Percentiles rank a stretch among this genome's conserved stretches.
Evolutionary conservation across 257 asterid genomes (phyloP).

Genomic region (Pogostemon cablin): DNA sequence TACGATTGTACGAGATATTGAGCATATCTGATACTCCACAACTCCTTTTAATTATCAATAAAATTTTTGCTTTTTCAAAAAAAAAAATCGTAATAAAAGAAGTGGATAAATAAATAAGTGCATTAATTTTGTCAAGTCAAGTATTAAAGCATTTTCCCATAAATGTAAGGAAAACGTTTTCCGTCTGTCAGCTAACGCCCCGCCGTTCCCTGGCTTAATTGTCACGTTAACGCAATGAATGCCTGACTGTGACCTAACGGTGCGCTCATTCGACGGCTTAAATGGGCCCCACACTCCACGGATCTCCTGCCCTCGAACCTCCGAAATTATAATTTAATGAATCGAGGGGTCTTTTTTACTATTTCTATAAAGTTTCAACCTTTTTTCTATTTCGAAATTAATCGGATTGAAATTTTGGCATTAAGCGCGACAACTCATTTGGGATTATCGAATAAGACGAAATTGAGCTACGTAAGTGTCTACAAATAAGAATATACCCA

Average conservation of each 20-base stretch:
- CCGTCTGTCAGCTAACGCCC: constrained; percentile 46
- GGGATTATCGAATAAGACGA: constrained; percentile 34
- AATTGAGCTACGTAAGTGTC: constrained; percentile 20
- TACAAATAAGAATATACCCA: not conserved
- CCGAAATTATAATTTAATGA: constrained; percentile 35
- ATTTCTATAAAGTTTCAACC: constrained; percentile 10
- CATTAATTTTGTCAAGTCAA: not conserved
- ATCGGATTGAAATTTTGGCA: constrained; percentile 35
- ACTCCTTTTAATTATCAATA: no score
- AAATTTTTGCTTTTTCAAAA: no score
- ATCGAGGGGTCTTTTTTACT: constrained; percentile 32
- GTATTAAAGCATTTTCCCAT: constrained; percentile 29
- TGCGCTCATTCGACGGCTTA: constrained; percentile 39
- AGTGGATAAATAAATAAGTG: no score
- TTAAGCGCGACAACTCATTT: constrained; percentile 22
- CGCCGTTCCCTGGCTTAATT: constrained; percentile 43
- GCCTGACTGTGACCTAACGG: constrained; percentile 46
- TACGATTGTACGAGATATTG: no score
- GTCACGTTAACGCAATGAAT: constrained; percentile 41
- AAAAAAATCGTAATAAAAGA: no score
- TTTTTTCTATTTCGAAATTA: constrained; percentile 14
- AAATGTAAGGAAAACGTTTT: constrained; percentile 22
- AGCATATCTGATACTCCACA: no score
- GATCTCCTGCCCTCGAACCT: constrained; percentile 33
- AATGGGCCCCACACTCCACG: constrained; percentile 33